Percentiles rank a stretch among this genome's conserved stretches.
phyloP scores from a whole-genome alignment of 495 filamentous ascomycete species.

The Penicillium waksmanii region DNA sequence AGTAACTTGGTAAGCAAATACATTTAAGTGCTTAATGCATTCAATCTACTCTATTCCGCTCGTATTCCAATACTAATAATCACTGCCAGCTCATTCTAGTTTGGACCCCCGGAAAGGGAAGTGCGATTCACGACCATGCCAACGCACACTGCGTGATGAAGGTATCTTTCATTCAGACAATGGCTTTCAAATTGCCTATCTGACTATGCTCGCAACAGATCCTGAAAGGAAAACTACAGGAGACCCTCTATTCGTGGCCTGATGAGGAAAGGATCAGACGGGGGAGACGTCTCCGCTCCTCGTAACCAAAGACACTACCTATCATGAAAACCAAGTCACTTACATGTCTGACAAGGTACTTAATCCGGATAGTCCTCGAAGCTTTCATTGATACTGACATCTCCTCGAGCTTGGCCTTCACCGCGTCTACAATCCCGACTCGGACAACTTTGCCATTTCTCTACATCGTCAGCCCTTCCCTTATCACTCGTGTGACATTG shows the following conservation, averaged over 20 bases:
- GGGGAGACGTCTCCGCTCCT: slow-evolving; percentile 53
- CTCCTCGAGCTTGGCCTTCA: slow-evolving; percentile 74
- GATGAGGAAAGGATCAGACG: slow-evolving; percentile 48
- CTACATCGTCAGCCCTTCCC: slow-evolving; percentile 67
- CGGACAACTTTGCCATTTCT: slow-evolving; percentile 75
- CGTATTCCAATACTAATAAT: not conserved
- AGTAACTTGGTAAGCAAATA: slow-evolving; percentile 75
- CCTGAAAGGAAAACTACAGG: slow-evolving; percentile 73
- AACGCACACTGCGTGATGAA: slow-evolving; percentile 78
- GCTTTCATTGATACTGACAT: not conserved
- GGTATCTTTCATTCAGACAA: slow-evolving; percentile 18
- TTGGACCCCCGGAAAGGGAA: slow-evolving; percentile 89
- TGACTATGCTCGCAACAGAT: slow-evolving; percentile 44
- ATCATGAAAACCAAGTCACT: slow-evolving; percentile 66
- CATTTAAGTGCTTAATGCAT: not conserved
- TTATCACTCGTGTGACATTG: not conserved
- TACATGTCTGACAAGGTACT: slow-evolving; percentile 78
- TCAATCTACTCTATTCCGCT: too few relatives aligned
- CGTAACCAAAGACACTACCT: slow-evolving; percentile 48
- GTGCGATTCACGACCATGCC: slow-evolving; percentile 86
- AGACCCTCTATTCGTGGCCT: slow-evolving; percentile 81
- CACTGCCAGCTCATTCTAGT: slow-evolving; percentile 73
- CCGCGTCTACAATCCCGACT: slow-evolving; percentile 73
- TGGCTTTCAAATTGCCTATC: not conserved
- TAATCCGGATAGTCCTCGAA: not conserved